Evolutionary conservation across 331 rosid genomes (phyloP).

Genomic region (Erythrophleum ivorense): DNA sequence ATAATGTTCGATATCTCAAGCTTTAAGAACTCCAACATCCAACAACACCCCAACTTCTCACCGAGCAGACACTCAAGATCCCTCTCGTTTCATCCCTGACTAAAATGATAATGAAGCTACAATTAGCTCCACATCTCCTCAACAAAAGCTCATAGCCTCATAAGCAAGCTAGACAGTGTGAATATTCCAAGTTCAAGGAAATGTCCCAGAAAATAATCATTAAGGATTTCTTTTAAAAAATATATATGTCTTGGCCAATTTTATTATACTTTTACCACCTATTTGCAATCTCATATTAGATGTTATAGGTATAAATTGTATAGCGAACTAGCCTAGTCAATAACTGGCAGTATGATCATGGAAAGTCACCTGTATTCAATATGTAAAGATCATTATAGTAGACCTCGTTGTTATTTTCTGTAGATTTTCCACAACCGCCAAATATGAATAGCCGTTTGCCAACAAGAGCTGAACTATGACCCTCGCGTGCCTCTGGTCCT

Average conservation of each 20-base stretch:
- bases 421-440: slow-evolving; percentile 96
- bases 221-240: background rate
- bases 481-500: slow-evolving; percentile 96
- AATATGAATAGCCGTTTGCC: slow-evolving; percentile 83
- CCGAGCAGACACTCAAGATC: slow-evolving; percentile 3
- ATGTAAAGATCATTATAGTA: slow-evolving; percentile 92
- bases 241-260: background rate
- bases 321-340: slow-evolving; percentile 8
- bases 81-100: slow-evolving; percentile 27
- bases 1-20: slow-evolving; percentile 16
- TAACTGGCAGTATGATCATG: slow-evolving; percentile 26
- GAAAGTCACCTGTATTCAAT: slow-evolving; percentile 80
- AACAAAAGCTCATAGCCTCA: slow-evolving; percentile 17
- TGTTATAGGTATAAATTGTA: slow-evolving; percentile 9
- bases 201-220: slow-evolving; percentile 20
- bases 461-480: slow-evolving; percentile 90
- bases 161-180: slow-evolving; percentile 31
- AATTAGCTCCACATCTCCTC: background rate
- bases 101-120: slow-evolving; percentile 2
- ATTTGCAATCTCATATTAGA: slow-evolving; percentile 12
- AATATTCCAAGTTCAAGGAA: slow-evolving; percentile 18
- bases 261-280: slow-evolving; percentile 11
- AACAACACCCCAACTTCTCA: slow-evolving; percentile 6
- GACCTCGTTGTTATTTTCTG: slow-evolving; percentile 62
- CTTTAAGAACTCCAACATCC: slow-evolving; percentile 16